Evolutionary conservation across 78 protist genomes (phyloP), one percentile per base, ranked within the genome.

Genomic region (Acrasis kona): DNA sequence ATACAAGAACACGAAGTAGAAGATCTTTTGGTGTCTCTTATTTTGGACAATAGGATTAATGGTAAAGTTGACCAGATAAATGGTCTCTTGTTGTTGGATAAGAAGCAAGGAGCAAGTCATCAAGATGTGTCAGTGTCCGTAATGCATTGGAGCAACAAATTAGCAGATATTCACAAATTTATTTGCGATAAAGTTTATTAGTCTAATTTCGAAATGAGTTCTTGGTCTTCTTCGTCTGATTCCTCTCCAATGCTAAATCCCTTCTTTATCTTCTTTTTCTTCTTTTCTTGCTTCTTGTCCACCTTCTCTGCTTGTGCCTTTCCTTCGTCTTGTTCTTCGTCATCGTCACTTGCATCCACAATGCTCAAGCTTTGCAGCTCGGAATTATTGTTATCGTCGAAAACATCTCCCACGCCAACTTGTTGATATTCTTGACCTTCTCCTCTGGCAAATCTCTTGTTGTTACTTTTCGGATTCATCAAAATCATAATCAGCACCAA

Each of bases 1-100:
- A 78, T 93, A 27, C 36, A 84, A 2, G 61, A 27, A 19, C 72
- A 29, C 39, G 96, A 93, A 32, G 94, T 92, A 6, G 97, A 94
- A 66, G 5, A 77, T 6, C 84, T 95, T 65, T 74, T 92, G 27
- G 92, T 88, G 19, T 10, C 86, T 10, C 74, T 92, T 41, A 92
- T 95, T 12, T 82, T 95, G 36, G 98, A 95, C 72, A 65, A 57
- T 31, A 67, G 68, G 57, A 74, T 92, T 69, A 66, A 72, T 40
- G 96, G 90, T 19, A 30, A 30, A 19, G 66, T 67, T 12, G 28
- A 67, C 28, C 71, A 67, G 12, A 28, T 50, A n/a, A 19, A 50
- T 50, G 61, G 61, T 50, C 19, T 50, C 61, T 50, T 50, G 19
- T 50, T 50, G 61, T n/a, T n/a, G 19, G 61, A 50, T 50, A 19